Conservation (phyloP, 306 rosid genomes). For the Prunus kanzakura region DNA sequence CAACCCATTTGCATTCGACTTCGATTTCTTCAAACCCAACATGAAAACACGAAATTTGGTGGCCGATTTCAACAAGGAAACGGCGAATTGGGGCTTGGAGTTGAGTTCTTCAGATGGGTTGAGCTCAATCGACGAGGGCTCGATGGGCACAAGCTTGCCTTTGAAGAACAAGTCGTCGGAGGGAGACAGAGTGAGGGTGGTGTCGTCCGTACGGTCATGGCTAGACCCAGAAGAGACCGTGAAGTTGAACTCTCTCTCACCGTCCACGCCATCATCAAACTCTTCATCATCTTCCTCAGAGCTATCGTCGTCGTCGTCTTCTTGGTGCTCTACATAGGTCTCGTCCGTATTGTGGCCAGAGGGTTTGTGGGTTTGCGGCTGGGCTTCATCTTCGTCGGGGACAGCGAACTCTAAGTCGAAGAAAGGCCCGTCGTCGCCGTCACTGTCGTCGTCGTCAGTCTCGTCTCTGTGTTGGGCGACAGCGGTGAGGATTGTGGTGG, state of each 20-base stretch:
- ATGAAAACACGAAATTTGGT: slow-evolving; percentile 81
- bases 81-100: slow-evolving; percentile 57
- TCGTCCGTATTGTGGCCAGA: slow-evolving; percentile 5
- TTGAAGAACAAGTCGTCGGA: slow-evolving; percentile 68
- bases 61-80: slow-evolving; percentile 75
- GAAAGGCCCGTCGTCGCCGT: slow-evolving; percentile 77
- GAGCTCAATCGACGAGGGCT: slow-evolving; percentile 40
- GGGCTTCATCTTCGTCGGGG: slow-evolving; percentile 52
- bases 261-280: slow-evolving; percentile 19
- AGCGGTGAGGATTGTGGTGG: slow-evolving; percentile 44
- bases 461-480: slow-evolving; percentile 24
- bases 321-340: slow-evolving; percentile 5
- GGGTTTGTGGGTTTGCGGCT: slow-evolving; percentile 7
- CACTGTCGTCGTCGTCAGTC: slow-evolving; percentile 29
- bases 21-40: slow-evolving; percentile 69
- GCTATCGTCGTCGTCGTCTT: slow-evolving; percentile 5
- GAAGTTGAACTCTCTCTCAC: slow-evolving; percentile 65
- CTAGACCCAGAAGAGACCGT: slow-evolving; percentile 66
- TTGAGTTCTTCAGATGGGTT: slow-evolving; percentile 54
- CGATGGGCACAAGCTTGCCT: slow-evolving; percentile 69
- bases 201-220: slow-evolving; percentile 63
- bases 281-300: slow-evolving; percentile 23
- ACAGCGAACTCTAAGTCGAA: slow-evolving; percentile 82
- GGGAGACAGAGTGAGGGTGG: slow-evolving; percentile 70
- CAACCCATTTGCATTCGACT: slow-evolving; percentile 19